Evolutionary conservation across 495 filamentous ascomycete genomes (phyloP).

Genomic region (Neurospora tetraspora): DNA sequence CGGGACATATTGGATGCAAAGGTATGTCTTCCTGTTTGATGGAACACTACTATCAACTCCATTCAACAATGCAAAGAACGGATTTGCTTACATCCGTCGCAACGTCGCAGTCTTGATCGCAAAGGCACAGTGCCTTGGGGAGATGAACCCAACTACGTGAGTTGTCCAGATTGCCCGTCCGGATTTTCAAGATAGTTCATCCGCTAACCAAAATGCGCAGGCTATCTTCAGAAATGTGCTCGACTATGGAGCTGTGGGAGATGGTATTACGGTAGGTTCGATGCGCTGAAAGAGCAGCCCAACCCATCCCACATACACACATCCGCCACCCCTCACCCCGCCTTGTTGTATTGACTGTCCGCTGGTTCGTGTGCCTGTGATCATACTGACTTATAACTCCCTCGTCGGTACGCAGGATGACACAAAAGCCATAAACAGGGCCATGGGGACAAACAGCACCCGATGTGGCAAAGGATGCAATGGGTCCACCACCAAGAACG

Average conservation of each 20-base stretch:
- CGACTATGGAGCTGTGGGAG: slow-evolving; percentile 50
- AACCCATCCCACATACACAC: no score
- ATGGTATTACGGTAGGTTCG: slow-evolving; percentile 43
- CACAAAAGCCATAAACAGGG: slow-evolving; percentile 69
- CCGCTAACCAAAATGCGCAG: slow-evolving; percentile 15
- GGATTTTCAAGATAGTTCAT: no score
- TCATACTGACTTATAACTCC: no score
- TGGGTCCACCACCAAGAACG: slow-evolving; percentile 59
- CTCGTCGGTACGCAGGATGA: slow-evolving; percentile 40
- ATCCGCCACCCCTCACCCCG: no score
- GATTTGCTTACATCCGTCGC: not conserved
- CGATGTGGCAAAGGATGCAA: slow-evolving; percentile 70
- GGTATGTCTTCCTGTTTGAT: no score
- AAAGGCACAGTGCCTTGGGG: slow-evolving; percentile 58
- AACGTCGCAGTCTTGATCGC: slow-evolving; percentile 38
- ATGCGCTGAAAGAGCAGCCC: no score
- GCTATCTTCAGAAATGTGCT: slow-evolving; percentile 71
- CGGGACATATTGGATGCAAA: no score
- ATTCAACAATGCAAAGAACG: no score
- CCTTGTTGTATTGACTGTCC: no score
- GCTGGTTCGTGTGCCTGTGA: no score
- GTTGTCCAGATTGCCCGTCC: no score
- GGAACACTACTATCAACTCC: no score
- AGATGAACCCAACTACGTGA: slow-evolving; percentile 32
- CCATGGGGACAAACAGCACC: slow-evolving; percentile 52